phyloP scores from a whole-genome alignment of 768 basidiomycete species.

The Daedaleopsis nitida region DNA sequence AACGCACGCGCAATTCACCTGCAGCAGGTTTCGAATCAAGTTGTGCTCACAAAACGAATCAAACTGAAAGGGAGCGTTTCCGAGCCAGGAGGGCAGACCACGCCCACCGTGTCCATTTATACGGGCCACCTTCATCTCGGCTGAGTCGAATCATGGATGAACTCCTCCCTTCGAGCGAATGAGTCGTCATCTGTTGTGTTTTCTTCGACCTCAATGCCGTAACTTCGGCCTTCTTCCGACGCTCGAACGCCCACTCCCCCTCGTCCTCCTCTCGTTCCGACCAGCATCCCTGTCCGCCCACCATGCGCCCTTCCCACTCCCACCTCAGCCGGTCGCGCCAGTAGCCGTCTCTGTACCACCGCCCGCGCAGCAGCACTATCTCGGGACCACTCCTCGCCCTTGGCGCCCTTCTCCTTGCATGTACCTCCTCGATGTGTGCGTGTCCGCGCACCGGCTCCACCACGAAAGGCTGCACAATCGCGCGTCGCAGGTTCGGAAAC shows the following conservation, averaged over 20 bases:
- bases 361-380: slow-evolving; percentile 3
- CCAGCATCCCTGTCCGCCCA: slow-evolving; percentile 4
- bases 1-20: too few relatives aligned
- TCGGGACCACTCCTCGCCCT: not conserved
- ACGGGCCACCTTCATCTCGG: too few relatives aligned
- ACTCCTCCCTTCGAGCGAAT: too few relatives aligned
- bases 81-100: too few relatives aligned
- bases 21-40: too few relatives aligned
- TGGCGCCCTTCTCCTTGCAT: not conserved
- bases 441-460: slow-evolving; percentile 4
- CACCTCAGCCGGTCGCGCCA: slow-evolving; percentile 15
- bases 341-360: slow-evolving; percentile 7
- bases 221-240: slow-evolving; percentile 3
- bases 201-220: not conserved
- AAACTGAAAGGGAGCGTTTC: too few relatives aligned
- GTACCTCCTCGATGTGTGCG: not conserved
- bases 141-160: too few relatives aligned
- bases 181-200: not conserved
- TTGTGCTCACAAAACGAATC: too few relatives aligned
- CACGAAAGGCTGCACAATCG: slow-evolving; percentile 10
- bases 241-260: slow-evolving; percentile 11
- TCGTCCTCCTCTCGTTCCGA: slow-evolving; percentile 11
- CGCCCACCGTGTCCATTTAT: too few relatives aligned
- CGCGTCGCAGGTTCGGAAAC: slow-evolving; percentile 1
- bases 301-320: slow-evolving; percentile 10